A percentile compares a stretch with the other conserved stretches of the same genome.
These are phyloP conservation scores for Sarcocystis neurona DNA, from an alignment of 169 alveolate species.

Conservation along the genomic window DNA sequence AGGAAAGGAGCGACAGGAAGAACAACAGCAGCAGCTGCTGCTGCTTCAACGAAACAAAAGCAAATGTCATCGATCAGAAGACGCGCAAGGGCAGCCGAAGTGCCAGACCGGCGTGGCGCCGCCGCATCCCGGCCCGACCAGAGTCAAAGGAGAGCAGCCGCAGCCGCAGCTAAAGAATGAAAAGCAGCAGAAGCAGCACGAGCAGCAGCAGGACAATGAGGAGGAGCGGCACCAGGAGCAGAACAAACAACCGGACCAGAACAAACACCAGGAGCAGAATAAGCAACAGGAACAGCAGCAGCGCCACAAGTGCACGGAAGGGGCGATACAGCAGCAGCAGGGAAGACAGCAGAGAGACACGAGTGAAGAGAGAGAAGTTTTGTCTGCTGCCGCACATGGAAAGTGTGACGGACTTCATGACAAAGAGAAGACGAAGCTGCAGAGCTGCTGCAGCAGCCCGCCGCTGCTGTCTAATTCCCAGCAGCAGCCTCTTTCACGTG, in stretches of 20 bases:
- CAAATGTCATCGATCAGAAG: too few relatives aligned
- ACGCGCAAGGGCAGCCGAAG: neutral
- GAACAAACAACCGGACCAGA: neutral
- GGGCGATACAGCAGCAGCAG: too few relatives aligned
- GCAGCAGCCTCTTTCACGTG: neutral
- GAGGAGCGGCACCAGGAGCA: neutral
- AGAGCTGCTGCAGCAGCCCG: too few relatives aligned
- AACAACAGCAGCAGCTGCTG: too few relatives aligned
- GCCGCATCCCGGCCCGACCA: neutral
- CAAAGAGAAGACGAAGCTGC: too few relatives aligned
- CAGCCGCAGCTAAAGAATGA: neutral
- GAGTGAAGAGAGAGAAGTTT: too few relatives aligned
- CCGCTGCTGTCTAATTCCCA: neutral
- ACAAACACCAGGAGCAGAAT: neutral
- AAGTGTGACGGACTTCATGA: too few relatives aligned
- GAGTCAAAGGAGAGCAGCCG: neutral
- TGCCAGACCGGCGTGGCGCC: neutral
- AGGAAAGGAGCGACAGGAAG: too few relatives aligned
- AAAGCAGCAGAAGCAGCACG: neutral
- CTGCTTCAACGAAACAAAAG: too few relatives aligned
- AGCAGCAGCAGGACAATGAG: neutral
- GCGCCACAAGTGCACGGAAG: conserved; percentile 23
- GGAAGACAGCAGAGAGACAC: too few relatives aligned
- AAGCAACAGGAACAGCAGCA: conserved; percentile 30
- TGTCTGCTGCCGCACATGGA: too few relatives aligned